A percentile compares a stretch with the other conserved stretches of the same genome.
Evolutionary conservation across 148 eudicot genomes (phyloP).

Genomic region (Vaccinium darrowii): DNA sequence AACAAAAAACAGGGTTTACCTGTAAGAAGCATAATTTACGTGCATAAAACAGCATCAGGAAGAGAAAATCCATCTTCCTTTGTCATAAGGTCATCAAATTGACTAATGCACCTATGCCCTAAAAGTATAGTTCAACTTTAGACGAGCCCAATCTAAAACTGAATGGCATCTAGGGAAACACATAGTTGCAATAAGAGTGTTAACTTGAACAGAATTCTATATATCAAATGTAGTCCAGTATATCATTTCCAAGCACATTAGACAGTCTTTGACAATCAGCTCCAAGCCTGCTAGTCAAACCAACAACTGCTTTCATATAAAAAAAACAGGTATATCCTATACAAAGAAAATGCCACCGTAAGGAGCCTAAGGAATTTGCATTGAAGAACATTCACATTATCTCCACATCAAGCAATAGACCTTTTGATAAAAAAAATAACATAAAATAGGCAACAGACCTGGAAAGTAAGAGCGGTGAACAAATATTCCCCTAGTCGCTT

Average conservation of each 20-base stretch:
- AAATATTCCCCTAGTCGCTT: slow-evolving; percentile 45
- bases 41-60: too few species aligned
- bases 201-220: slow-evolving; percentile 44
- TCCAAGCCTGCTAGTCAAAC: slow-evolving; percentile 58
- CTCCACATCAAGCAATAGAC: slow-evolving; percentile 20
- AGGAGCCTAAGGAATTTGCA: slow-evolving; percentile 13
- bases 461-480: slow-evolving; percentile 41
- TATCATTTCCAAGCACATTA: slow-evolving; percentile 44
- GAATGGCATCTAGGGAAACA: neutral
- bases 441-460: neutral
- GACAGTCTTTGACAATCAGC: slow-evolving; percentile 57
- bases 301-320: slow-evolving; percentile 46
- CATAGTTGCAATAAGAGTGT: neutral
- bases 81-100: too few species aligned
- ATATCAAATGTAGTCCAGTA: slow-evolving; percentile 35
- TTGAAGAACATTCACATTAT: neutral
- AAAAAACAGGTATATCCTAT: slow-evolving; percentile 50
- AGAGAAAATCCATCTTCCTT: too few species aligned
- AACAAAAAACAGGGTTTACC: too few species aligned
- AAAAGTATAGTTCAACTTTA: neutral
- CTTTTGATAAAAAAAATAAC: neutral
- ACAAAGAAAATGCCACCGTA: slow-evolving; percentile 17
- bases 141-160: neutral
- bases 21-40: too few species aligned
- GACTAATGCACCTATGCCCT: too few species aligned